These are phyloP conservation scores for Mucor indicus DNA, from an alignment of 371 early-diverging fungal genomes.

Conservation along the genomic window DNA sequence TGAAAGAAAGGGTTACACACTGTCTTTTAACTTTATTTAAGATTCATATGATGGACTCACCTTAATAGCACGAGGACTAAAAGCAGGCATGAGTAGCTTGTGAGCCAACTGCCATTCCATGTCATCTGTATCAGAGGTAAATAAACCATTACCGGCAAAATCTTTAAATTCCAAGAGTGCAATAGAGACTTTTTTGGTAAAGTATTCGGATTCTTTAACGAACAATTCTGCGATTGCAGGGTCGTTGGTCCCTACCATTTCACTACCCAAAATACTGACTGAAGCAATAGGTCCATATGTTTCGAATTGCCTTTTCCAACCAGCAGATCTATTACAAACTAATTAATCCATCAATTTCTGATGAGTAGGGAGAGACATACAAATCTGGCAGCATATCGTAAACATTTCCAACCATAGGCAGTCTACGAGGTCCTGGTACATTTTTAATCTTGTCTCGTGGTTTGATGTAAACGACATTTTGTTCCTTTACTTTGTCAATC, in stretches of 20 bases:
- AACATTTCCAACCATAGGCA: conserved; percentile 27
- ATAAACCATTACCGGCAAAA: conserved; percentile 36
- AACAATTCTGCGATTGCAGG: conserved; percentile 33
- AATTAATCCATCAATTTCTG: background rate
- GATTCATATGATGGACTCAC: background rate
- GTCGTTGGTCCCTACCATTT: conserved; percentile 22
- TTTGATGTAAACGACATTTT: conserved; percentile 17
- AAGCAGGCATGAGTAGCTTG: conserved; percentile 51
- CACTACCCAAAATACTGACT: conserved; percentile 13
- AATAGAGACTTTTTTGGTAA: conserved; percentile 26
- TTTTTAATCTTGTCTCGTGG: conserved; percentile 10
- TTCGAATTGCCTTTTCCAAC: conserved; percentile 12
- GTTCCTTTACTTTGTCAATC: conserved; percentile 16
- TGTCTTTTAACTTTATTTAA: too few relatives aligned
- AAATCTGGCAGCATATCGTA: conserved; percentile 30
- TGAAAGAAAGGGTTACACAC: background rate
- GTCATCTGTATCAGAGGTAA: conserved; percentile 40
- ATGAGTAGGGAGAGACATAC: conserved; percentile 6
- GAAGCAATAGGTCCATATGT: conserved; percentile 21
- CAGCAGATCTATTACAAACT: conserved; percentile 11
- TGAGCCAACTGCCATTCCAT: conserved; percentile 48
- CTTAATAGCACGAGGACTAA: conserved; percentile 34
- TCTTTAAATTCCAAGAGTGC: conserved; percentile 24
- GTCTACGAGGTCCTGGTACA: conserved; percentile 19
- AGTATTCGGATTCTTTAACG: conserved; percentile 32